A percentile compares a stretch with the other conserved stretches of the same genome.
phyloP scores from a whole-genome alignment of 2,329 filamentous ascomycete species.

The Parasarocladium wereldwijsianum region DNA sequence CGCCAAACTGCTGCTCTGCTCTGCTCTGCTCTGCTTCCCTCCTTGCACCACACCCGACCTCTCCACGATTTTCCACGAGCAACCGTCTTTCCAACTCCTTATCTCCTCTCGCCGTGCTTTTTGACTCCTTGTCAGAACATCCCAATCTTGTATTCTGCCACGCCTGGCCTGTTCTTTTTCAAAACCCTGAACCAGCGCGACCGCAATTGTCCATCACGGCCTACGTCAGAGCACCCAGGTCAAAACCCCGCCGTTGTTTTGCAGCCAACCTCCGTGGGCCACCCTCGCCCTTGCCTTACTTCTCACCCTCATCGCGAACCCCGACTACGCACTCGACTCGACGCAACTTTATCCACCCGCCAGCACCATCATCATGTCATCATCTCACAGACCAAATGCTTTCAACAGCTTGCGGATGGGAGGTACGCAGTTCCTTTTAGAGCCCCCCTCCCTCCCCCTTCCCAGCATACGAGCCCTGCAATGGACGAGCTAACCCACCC shows the following conservation, averaged over 20 bases:
- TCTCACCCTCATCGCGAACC: constrained; percentile 4
- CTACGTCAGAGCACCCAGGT: constrained; percentile 3
- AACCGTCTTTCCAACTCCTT: no score
- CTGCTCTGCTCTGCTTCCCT: no score
- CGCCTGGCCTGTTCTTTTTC: no score
- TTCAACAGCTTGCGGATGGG: constrained; percentile 88
- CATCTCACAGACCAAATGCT: constrained; percentile 80
- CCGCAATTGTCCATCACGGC: no score
- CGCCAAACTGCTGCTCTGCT: no score
- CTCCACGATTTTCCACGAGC: no score
- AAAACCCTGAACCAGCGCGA: no score
- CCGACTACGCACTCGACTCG: constrained; percentile 3
- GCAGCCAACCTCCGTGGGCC: constrained; percentile 1
- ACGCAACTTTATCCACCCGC: no score
- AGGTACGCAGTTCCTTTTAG: constrained; percentile 39
- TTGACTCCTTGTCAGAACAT: no score
- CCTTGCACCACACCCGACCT: no score
- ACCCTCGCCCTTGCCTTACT: neutral
- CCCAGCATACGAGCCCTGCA: constrained; percentile 6
- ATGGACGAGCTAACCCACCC: constrained; percentile 12
- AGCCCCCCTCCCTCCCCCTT: constrained; percentile 2
- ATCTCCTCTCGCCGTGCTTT: no score
- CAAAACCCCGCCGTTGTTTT: constrained; percentile 4
- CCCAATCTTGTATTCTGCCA: no score
- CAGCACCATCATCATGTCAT: constrained; percentile 42